These are phyloP conservation scores for Knoxdaviesia capensis DNA, from an alignment of 2,329 filamentous ascomycete genomes.

Conservation along the genomic window DNA sequence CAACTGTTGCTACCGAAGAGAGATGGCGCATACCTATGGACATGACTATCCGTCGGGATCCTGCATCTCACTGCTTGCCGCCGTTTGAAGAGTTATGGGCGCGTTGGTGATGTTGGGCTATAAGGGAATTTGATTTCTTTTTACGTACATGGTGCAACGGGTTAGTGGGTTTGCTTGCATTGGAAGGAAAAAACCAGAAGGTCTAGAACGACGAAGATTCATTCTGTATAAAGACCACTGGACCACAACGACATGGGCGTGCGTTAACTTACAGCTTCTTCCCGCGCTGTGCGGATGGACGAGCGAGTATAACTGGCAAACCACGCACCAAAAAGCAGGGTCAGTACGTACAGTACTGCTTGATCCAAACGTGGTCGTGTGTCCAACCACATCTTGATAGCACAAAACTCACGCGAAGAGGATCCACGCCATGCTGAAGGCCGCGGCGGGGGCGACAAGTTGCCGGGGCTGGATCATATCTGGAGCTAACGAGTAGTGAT, in stretches of 20 bases:
- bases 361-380: constrained; percentile 5
- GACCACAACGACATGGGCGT: not conserved
- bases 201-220: not conserved
- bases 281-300: constrained; percentile 18
- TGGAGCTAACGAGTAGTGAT: too few species aligned
- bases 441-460: constrained; percentile 27
- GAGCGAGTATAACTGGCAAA: constrained; percentile 17
- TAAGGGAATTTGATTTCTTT: not conserved
- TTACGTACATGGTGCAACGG: not conserved
- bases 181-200: not conserved
- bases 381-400: not conserved
- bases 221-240: not conserved
- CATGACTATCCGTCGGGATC: constrained; percentile 1
- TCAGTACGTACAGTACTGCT: not conserved
- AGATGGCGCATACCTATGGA: not conserved
- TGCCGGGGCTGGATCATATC: too few species aligned
- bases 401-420: constrained; percentile 20
- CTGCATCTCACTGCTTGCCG: not conserved
- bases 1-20: not conserved
- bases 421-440: constrained; percentile 31
- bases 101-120: not conserved
- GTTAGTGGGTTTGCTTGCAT: not conserved
- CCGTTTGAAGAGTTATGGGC: not conserved
- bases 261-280: constrained; percentile 12
- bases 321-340: not conserved